Evolutionary conservation across 768 basidiomycete genomes (phyloP).

Genomic region (Mycena indigotica): DNA sequence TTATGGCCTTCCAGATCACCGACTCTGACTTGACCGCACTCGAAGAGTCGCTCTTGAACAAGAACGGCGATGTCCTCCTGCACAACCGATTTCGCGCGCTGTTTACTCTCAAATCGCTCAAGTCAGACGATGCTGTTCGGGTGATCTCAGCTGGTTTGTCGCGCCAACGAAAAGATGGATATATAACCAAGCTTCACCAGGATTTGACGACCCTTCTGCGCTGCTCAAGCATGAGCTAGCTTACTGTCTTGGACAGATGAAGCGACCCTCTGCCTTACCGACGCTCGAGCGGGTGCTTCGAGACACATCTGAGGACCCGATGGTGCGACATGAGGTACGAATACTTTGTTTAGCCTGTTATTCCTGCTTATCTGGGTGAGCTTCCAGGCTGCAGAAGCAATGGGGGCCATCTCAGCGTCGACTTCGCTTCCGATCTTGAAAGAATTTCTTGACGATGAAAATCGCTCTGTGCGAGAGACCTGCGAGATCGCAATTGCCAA

Average conservation of each 20-base stretch:
- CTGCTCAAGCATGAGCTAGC: conserved; percentile 96
- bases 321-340: conserved; percentile 95
- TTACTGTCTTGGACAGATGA: conserved; percentile 95
- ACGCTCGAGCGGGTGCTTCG: conserved; percentile 76
- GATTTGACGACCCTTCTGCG: conserved; percentile 84
- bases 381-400: conserved; percentile 97
- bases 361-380: too few species aligned
- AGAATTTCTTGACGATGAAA: conserved; percentile 70
- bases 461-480: conserved; percentile 85
- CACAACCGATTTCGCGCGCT: conserved; percentile 89
- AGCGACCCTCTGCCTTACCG: conserved; percentile 70
- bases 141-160: conserved; percentile 81
- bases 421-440: conserved; percentile 68
- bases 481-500: conserved; percentile 96
- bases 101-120: conserved; percentile 88
- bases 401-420: conserved; percentile 86
- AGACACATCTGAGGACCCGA: conserved; percentile 76
- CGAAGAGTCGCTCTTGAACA: conserved; percentile 78
- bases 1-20: conserved; percentile 30
- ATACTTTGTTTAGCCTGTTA: too few species aligned
- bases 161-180: neutral
- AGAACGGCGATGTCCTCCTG: conserved; percentile 67
- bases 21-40: conserved; percentile 65
- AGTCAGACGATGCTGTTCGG: conserved; percentile 73
- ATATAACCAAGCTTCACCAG: conserved; percentile 40